Conservation (phyloP, 2,329 filamentous ascomycete species). For the Plenodomus tracheiphilus region DNA sequence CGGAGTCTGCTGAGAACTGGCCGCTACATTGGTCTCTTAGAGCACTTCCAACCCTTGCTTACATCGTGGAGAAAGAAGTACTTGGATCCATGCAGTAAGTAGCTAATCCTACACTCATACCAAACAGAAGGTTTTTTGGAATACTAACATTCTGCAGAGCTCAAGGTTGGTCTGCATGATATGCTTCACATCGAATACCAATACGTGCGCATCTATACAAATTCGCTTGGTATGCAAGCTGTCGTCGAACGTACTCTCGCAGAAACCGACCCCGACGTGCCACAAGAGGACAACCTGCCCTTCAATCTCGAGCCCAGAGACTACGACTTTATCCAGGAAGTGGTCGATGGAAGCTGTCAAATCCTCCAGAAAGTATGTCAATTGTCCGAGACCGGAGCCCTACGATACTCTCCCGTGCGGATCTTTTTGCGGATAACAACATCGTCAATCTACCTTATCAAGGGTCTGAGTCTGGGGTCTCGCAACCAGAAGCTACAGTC, state of each 20-base stretch:
- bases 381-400: constrained; percentile 50
- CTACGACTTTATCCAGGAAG: constrained; percentile 60
- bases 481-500: constrained; percentile 54
- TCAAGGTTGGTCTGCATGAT: constrained; percentile 48
- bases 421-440: constrained; percentile 59
- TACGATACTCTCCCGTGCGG: constrained; percentile 58
- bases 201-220: constrained; percentile 49
- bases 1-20: constrained; percentile 50
- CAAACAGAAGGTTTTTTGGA: not conserved
- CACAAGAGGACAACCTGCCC: constrained; percentile 45
- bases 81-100: constrained; percentile 43
- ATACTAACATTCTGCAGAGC: constrained; percentile 25
- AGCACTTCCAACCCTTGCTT: constrained; percentile 50
- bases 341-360: constrained; percentile 58
- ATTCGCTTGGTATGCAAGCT: constrained; percentile 59
- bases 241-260: constrained; percentile 59
- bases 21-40: constrained; percentile 55
- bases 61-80: constrained; percentile 47
- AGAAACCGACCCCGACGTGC: constrained; percentile 41
- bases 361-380: constrained; percentile 56
- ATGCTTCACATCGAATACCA: constrained; percentile 59
- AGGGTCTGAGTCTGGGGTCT: constrained; percentile 55
- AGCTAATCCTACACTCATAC: not conserved
- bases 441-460: constrained; percentile 59
- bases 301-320: constrained; percentile 55